Evolutionary conservation across 2,329 filamentous ascomycete genomes (phyloP), one percentile per base, ranked within the genome.

Genomic region (Talaromyces atroroseus): DNA sequence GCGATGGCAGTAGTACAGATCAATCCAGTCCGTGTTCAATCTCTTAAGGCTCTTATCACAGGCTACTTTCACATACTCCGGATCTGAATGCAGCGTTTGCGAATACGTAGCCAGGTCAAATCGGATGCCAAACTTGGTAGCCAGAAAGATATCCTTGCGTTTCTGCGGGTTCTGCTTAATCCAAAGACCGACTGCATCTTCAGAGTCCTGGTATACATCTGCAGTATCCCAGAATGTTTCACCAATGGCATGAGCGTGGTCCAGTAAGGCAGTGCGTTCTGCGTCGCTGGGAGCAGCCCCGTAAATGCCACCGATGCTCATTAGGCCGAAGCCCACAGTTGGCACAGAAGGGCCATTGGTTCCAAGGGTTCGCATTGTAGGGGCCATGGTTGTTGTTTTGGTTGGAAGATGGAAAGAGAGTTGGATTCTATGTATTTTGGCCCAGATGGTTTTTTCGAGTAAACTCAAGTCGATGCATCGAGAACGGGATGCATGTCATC

Each of bases 1-100:
- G 26, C 82, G 74, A 6, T 78, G 76, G 56, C 73, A 76, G 61
- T 79, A 77, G 59, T 83, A 85, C 5, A 81, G 21, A 52, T 59
- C 57, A 32, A 59, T 56, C 14, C 26, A 56, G 11, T 53, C 38
- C 18, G 46, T 49, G 11, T 57, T 23, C 29, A 59, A 56, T 3
- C 47, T 26, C 18, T 44, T 44, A 14, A 50, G 40, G 23, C 38
- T 42, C 11, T 34, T 59, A 23, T 53, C 58, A 36, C 54, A 59
- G 6, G 58, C 58, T 14, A 54, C 16, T 18, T 57, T 57, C 6
- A 54, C n/a, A 45, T 59, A 59, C 20, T 59, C 58, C 3, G 58
- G 58, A 18, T 57, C 50, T 12, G 38, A 46, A 46, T 40, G 45
- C 21, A 59, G 3, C 2, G 23, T 49, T 38, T 57, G 55, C 16